Evolutionary conservation across 257 asterid species (phyloP).

Genomic region (Mitragyna speciosa): DNA sequence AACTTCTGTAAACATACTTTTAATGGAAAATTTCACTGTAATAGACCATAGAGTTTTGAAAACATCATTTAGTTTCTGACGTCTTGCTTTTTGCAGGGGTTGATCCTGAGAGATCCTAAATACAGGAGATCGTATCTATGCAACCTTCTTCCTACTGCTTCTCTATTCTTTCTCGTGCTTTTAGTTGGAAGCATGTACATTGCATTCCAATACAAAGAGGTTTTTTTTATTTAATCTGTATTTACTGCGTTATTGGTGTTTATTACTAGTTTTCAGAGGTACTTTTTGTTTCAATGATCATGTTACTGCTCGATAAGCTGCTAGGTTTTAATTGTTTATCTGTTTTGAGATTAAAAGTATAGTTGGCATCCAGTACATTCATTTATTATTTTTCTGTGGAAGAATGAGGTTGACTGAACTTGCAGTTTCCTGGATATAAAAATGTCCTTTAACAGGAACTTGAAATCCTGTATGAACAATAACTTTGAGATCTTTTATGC

Average conservation of each 20-base stretch:
- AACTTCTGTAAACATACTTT: neutral
- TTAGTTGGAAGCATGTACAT: conserved; percentile 33
- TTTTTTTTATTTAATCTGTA: conserved; percentile 4
- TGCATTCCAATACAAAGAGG: conserved; percentile 43
- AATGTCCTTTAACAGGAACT: neutral
- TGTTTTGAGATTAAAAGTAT: neutral
- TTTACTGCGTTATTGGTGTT: neutral
- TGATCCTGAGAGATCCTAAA: conserved; percentile 38
- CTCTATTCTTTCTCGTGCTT: conserved; percentile 35
- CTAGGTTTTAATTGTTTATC: neutral
- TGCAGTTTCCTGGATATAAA: neutral
- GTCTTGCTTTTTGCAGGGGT: conserved; percentile 29
- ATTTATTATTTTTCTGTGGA: neutral
- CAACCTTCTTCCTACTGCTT: conserved; percentile 40
- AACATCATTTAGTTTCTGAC: neutral
- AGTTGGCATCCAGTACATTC: neutral
- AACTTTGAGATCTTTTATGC: conserved; percentile 27
- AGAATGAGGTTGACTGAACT: neutral
- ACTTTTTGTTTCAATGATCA: neutral
- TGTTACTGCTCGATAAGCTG: neutral
- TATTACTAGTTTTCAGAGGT: too few species aligned
- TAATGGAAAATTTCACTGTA: neutral
- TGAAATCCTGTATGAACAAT: neutral
- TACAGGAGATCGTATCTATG: conserved; percentile 36
- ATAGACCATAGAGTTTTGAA: neutral